A percentile compares a stretch with the other conserved stretches of the same genome.
phyloP scores from a whole-genome alignment of 306 rosid genomes.

The Glycine soja region DNA sequence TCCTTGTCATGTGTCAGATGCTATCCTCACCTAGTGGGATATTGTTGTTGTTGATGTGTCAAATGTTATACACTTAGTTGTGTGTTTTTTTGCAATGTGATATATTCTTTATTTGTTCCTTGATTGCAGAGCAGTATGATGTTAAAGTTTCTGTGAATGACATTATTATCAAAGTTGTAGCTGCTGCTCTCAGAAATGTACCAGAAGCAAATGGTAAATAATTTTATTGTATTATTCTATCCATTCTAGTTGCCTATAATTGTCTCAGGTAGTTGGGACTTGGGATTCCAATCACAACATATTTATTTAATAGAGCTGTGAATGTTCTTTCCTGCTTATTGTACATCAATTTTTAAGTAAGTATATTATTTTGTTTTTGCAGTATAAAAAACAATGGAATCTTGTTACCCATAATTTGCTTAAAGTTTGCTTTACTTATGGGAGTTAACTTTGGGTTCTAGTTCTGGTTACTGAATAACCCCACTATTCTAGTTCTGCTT shows the following conservation, averaged over 20 bases:
- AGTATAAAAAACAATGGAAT: conserved; percentile 13
- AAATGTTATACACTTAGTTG: conserved; percentile 34
- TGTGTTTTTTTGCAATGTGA: conserved; percentile 17
- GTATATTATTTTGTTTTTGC: conserved; percentile 15
- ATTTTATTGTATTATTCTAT: conserved; percentile 31
- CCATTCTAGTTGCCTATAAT: conserved; percentile 19
- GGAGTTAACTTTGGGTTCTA: conserved; percentile 17
- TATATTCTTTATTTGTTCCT: conserved; percentile 45
- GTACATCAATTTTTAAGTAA: background rate
- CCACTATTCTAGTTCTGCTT: background rate
- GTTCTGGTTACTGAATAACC: conserved; percentile 9
- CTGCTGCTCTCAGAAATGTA: conserved; percentile 85
- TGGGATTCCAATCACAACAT: background rate
- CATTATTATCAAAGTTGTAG: conserved; percentile 94
- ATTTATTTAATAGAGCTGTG: background rate
- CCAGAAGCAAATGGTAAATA: conserved; percentile 91
- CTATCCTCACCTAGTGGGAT: conserved; percentile 19
- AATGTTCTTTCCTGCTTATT: conserved; percentile 21
- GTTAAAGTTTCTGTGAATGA: conserved; percentile 98
- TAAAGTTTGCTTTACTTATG: conserved; percentile 2
- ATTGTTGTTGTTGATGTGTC: conserved; percentile 2
- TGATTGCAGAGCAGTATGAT: conserved; percentile 78
- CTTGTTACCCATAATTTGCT: background rate
- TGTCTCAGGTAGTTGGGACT: conserved; percentile 10
- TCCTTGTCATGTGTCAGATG: conserved; percentile 13